phyloP scores from a whole-genome alignment of 257 asterid genomes.

The Anisodus tanguticus region DNA sequence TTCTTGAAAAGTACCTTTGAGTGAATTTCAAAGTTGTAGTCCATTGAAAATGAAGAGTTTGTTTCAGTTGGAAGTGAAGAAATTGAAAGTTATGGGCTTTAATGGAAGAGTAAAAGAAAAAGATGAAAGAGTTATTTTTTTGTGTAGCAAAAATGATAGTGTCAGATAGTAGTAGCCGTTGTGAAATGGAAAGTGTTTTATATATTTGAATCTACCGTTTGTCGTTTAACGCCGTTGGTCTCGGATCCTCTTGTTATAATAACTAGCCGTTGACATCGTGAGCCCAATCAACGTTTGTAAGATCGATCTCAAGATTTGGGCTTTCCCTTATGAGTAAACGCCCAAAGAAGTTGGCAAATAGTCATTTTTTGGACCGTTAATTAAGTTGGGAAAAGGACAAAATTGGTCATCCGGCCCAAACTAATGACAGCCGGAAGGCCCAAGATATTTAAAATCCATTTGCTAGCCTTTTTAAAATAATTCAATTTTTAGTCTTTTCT shows the following conservation, averaged over 20 bases:
- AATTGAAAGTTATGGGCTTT: neutral
- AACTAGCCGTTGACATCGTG: slow-evolving; percentile 34
- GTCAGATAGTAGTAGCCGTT: slow-evolving; percentile 39
- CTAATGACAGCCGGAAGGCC: too few species aligned
- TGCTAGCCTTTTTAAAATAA: too few species aligned
- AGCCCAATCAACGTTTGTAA: slow-evolving; percentile 9
- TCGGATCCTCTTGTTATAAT: slow-evolving; percentile 30
- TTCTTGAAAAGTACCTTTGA: slow-evolving; percentile 32
- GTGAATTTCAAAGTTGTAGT: neutral
- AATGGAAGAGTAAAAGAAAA: neutral
- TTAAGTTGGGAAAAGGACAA: too few species aligned
- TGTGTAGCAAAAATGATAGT: slow-evolving; percentile 14
- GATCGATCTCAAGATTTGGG: neutral
- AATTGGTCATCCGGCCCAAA: too few species aligned
- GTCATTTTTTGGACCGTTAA: too few species aligned
- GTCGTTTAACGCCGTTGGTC: slow-evolving; percentile 33
- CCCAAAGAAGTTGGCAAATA: neutral
- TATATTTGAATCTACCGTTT: slow-evolving; percentile 15
- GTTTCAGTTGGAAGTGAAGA: neutral
- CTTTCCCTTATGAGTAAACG: neutral
- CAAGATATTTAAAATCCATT: too few species aligned
- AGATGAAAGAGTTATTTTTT: neutral
- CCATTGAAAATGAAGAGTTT: neutral
- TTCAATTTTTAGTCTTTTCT: too few species aligned
- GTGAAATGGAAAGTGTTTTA: neutral